Conservation (phyloP, 129 eudicot genomes). For the Arctium lappa region DNA sequence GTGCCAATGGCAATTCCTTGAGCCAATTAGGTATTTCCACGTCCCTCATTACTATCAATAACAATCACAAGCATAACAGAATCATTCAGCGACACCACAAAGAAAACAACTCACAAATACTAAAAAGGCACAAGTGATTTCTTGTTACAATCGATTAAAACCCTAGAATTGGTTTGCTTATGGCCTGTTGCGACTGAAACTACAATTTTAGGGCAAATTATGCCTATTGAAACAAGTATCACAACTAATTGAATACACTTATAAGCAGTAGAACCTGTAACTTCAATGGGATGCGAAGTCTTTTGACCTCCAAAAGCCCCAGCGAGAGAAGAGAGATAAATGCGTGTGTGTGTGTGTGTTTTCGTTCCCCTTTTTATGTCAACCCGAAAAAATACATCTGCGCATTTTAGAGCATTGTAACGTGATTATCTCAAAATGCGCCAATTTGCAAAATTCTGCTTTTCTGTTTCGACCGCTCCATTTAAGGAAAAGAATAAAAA, state of each 20-base stretch:
- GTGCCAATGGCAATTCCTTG: conserved; percentile 80
- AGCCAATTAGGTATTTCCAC: conserved; percentile 87
- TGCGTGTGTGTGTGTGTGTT: background rate
- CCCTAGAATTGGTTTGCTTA: conserved; percentile 28
- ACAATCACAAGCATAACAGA: conserved; percentile 34
- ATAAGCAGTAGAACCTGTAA: conserved; percentile 30
- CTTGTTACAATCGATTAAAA: conserved; percentile 10
- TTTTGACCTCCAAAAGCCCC: conserved; percentile 22
- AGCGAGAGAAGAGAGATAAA: conserved; percentile 5
- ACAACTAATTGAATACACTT: conserved; percentile 17
- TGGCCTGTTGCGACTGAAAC: background rate
- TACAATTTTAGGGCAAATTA: conserved; percentile 19
- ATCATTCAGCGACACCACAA: conserved; percentile 9
- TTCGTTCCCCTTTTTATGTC: conserved; percentile 10
- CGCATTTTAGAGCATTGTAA: conserved; percentile 26
- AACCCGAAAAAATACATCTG: conserved; percentile 13
- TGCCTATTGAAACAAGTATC: conserved; percentile 3
- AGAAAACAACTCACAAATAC: background rate
- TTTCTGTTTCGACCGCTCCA: background rate
- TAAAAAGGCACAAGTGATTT: conserved; percentile 6
- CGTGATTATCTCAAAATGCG: conserved; percentile 15
- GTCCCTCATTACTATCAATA: conserved; percentile 57
- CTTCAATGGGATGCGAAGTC: conserved; percentile 11
- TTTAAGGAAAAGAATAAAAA: background rate
- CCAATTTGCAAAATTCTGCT: conserved; percentile 7